Evolutionary conservation across 805 yeast species (phyloP).

Genomic region (Metschnikowia picachoensis): DNA sequence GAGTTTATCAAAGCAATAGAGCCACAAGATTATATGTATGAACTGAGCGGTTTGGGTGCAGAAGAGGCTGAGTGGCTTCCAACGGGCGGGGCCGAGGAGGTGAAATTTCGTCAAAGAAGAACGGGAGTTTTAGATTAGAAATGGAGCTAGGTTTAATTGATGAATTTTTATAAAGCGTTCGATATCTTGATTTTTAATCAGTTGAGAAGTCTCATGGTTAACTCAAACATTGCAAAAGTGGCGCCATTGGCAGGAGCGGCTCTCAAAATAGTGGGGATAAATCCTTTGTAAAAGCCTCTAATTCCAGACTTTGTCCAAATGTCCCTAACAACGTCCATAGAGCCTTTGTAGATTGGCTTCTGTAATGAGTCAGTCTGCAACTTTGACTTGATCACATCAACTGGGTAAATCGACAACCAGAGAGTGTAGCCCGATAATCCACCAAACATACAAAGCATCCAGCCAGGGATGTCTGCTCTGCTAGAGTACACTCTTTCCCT

Average conservation of each 20-base stretch:
- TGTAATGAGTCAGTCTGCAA: conserved; percentile 64
- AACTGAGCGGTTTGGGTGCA: conserved; percentile 1
- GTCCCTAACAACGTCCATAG: conserved; percentile 55
- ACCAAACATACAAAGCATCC: conserved; percentile 83
- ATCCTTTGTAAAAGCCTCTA: conserved; percentile 84
- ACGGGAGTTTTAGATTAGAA: not conserved
- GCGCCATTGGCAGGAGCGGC: conserved; percentile 99
- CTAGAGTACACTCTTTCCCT: conserved; percentile 34
- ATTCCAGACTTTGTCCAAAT: conserved; percentile 59
- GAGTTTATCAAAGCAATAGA: conserved; percentile 35
- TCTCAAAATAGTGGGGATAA: conserved; percentile 85
- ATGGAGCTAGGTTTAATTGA: not conserved
- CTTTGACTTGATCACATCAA: conserved; percentile 87
- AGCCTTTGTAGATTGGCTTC: conserved; percentile 55
- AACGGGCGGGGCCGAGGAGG: too few species aligned
- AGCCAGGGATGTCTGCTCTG: conserved; percentile 79
- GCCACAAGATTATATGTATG: conserved; percentile 33
- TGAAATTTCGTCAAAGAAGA: too few species aligned
- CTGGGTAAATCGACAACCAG: conserved; percentile 84
- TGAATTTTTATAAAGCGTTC: not conserved
- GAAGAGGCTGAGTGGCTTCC: not conserved
- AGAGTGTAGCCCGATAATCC: conserved; percentile 87
- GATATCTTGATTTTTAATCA: conserved; percentile 11
- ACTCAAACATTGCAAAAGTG: conserved; percentile 90
- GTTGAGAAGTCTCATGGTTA: conserved; percentile 67